A percentile compares a stretch with the other conserved stretches of the same genome.
These are phyloP conservation scores for Porcisia deanei DNA, from an alignment of 208 protist genomes.

Conservation along the genomic window DNA sequence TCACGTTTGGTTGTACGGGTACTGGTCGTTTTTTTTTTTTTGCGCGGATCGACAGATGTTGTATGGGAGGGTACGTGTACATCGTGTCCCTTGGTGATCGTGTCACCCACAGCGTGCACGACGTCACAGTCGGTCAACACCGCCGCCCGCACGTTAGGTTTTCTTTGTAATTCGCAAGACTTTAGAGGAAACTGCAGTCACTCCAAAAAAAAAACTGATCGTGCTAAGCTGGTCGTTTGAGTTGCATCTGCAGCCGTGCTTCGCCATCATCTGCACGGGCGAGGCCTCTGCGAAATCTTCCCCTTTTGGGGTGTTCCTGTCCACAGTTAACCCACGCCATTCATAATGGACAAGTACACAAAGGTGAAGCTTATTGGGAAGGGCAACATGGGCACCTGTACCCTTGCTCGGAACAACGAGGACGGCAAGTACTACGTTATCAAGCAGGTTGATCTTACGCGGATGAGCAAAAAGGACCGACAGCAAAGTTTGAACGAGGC, in stretches of 20 bases:
- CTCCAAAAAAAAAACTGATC: background rate
- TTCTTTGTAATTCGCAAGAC: background rate
- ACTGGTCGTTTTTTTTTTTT: background rate
- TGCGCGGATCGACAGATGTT: background rate
- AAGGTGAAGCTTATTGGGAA: slow-evolving; percentile 93
- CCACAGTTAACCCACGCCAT: background rate
- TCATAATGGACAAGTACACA: slow-evolving; percentile 89
- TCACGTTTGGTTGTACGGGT: background rate
- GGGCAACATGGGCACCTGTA: slow-evolving; percentile 94
- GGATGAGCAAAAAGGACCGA: slow-evolving; percentile 89
- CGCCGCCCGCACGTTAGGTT: background rate
- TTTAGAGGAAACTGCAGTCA: background rate
- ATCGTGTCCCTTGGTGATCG: background rate
- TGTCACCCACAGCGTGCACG: background rate
- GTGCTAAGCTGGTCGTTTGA: no score
- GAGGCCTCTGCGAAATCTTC: no score
- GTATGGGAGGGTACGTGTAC: no score
- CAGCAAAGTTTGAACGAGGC: slow-evolving; percentile 93
- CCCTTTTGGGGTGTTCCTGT: no score
- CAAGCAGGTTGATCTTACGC: slow-evolving; percentile 91
- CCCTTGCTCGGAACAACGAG: slow-evolving; percentile 89
- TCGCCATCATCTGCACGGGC: no score
- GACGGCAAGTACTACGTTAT: slow-evolving; percentile 94
- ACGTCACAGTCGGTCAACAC: background rate
- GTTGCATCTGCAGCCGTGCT: no score